phyloP scores from a whole-genome alignment of 163 green algal species.

The Chloromonas sp. region DNA sequence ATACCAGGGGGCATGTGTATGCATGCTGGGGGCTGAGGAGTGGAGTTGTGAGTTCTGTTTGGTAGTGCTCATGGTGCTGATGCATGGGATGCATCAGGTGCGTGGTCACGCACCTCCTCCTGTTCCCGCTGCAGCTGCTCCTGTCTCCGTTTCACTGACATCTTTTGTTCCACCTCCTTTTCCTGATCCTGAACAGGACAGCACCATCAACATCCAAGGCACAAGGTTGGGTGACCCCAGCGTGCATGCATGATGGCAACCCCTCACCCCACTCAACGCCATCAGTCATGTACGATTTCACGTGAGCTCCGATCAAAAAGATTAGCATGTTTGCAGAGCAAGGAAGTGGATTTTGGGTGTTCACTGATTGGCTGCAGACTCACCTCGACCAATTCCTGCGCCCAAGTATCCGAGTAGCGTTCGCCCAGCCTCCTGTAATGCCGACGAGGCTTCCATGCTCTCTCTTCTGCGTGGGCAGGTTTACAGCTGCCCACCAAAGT shows the following conservation, averaged over 20 bases:
- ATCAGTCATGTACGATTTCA: too few relatives aligned
- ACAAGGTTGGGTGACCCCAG: neutral
- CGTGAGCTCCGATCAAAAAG: too few relatives aligned
- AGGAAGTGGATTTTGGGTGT: too few relatives aligned
- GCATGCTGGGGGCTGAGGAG: too few relatives aligned
- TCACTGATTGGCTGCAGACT: neutral
- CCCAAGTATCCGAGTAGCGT: neutral
- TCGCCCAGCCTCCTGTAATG: neutral
- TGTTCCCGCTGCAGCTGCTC: neutral
- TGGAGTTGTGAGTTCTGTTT: too few relatives aligned
- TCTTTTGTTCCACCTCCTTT: neutral
- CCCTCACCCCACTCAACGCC: too few relatives aligned
- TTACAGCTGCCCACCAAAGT: neutral
- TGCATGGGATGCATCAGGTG: too few relatives aligned
- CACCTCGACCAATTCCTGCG: constrained; percentile 3
- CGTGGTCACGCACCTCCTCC: neutral
- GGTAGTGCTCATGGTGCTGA: too few relatives aligned
- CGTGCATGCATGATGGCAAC: too few relatives aligned
- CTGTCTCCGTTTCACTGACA: neutral
- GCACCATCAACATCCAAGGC: too few relatives aligned
- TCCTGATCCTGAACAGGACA: neutral
- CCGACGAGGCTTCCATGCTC: neutral
- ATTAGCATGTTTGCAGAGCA: too few relatives aligned
- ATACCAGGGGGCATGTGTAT: too few relatives aligned
- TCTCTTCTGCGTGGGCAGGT: neutral